Percentiles rank a stretch among this genome's conserved stretches.
Evolutionary conservation across 2,329 filamentous ascomycete genomes (phyloP).

Genomic region (Leptoxyphium fumago): DNA sequence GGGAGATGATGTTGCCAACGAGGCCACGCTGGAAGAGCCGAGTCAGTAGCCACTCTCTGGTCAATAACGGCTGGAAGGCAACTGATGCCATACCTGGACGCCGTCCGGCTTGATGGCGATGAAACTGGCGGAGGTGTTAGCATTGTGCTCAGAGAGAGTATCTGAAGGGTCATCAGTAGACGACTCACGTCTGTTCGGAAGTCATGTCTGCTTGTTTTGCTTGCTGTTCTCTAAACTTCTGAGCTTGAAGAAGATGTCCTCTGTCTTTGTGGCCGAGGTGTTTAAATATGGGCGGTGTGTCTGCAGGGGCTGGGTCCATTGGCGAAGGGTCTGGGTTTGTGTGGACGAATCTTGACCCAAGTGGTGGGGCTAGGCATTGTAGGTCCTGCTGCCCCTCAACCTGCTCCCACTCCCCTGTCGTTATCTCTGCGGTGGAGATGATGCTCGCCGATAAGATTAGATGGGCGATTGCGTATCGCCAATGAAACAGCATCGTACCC

Average conservation of each 20-base stretch:
- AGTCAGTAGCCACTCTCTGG: no score
- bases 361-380: no score
- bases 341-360: no score
- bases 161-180: conserved; percentile 2
- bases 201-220: conserved; percentile 32
- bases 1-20: conserved; percentile 89
- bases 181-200: conserved; percentile 73
- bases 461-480: not conserved
- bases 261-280: conserved; percentile 34
- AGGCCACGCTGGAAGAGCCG: conserved; percentile 62
- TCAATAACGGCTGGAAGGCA: no score
- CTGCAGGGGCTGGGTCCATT: not conserved
- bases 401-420: not conserved
- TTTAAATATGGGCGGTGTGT: conserved; percentile 31
- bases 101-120: conserved; percentile 99
- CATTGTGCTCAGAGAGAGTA: not conserved
- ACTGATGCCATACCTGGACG: conserved; percentile 61
- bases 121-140: conserved; percentile 51
- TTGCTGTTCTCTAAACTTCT: conserved; percentile 15
- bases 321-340: not conserved
- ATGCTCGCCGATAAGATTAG: not conserved
- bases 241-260: conserved; percentile 22
- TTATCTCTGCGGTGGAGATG: no score
- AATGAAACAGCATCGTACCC: not conserved
- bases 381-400: not conserved